Evolutionary conservation across 129 eudicot genomes (phyloP), one percentile per base, ranked within the genome.

Genomic region (Rutidosis leptorrhynchoides): DNA sequence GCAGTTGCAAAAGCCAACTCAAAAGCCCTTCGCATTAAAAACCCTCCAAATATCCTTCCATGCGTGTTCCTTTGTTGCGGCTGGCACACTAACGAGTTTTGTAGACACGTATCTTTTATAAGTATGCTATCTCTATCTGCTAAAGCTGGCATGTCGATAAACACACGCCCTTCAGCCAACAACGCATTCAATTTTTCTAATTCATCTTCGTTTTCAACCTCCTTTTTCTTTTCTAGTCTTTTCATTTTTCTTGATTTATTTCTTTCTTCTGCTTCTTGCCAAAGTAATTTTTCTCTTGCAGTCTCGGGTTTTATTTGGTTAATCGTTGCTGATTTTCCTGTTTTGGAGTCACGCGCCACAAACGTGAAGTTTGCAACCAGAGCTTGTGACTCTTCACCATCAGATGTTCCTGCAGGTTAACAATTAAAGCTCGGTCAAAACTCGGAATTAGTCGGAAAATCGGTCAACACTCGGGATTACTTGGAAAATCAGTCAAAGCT

Each of bases 61-160:
- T 88, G 98, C 5, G 84, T 85, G 72, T 92, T 92, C 72, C 98
- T 81, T 78, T 92, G 96, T 63, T 92, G 98, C 20, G 98, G 98
- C 73, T 88, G 96, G 65, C 98, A 92, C 32, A 92, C 80, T 48
- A 88, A 68, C 54, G 98, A 86, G 74, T 86, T 92, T 61, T 85
- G 98, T 67, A 79, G 83, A 60, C 89, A 81, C 14, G 98, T 92
- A 77, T 88, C 89, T 71, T 72, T 79, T 62, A 92, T 80, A 14
- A 92, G 89, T 76, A 92, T 92, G 60, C 96, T 92, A 69, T 92
- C 96, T 82, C 91, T 81, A 62, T 88, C 90, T 2, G 98, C 96
- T 62, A 92, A 84, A 58, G 98, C 96, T 22, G 96, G 96, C 96
- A 92, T 85, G 59, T 92, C 98, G 43, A 77, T 76, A 33, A 92